phyloP scores from a whole-genome alignment of 208 protist genomes.

The Crithidia brevicula region DNA sequence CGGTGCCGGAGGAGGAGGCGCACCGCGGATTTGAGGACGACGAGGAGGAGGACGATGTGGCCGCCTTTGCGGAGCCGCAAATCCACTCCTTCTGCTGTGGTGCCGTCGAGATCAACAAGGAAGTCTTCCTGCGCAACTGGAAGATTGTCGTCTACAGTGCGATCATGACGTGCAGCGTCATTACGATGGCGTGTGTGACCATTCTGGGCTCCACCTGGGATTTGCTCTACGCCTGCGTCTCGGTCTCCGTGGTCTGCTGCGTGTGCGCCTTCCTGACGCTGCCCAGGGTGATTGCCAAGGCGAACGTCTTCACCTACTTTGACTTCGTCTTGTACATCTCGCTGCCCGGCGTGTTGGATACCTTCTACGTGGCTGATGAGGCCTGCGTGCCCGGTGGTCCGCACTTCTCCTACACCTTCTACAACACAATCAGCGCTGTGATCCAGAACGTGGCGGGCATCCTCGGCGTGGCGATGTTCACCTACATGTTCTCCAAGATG shows the following conservation, averaged over 20 bases:
- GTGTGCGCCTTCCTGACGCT: slow-evolving; percentile 33
- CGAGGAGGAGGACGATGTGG: neutral
- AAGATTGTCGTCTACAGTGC: slow-evolving; percentile 31
- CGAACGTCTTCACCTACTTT: slow-evolving; percentile 33
- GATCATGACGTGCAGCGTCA: slow-evolving; percentile 37
- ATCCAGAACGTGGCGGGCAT: slow-evolving; percentile 48
- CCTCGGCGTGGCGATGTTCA: slow-evolving; percentile 59
- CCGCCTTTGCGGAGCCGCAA: slow-evolving; percentile 20
- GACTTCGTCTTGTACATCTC: slow-evolving; percentile 52
- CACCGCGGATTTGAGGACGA: slow-evolving; percentile 6
- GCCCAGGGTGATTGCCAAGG: slow-evolving; percentile 42
- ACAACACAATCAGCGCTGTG: slow-evolving; percentile 48
- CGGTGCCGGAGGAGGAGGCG: neutral
- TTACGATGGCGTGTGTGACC: slow-evolving; percentile 38
- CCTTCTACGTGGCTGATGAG: slow-evolving; percentile 44
- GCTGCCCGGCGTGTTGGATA: slow-evolving; percentile 52
- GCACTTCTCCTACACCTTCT: slow-evolving; percentile 58
- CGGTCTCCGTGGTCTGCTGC: slow-evolving; percentile 24
- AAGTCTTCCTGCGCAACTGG: slow-evolving; percentile 32
- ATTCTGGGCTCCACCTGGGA: slow-evolving; percentile 34
- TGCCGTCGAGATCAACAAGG: slow-evolving; percentile 31
- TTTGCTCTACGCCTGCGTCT: slow-evolving; percentile 36
- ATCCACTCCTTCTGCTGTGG: slow-evolving; percentile 28
- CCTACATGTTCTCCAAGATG: slow-evolving; percentile 48
- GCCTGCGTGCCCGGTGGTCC: slow-evolving; percentile 51